Evolutionary conservation across 1,284 basidiomycete species (phyloP), one percentile per base, ranked within the genome.

Genomic region (Xerocomus nothofagi): DNA sequence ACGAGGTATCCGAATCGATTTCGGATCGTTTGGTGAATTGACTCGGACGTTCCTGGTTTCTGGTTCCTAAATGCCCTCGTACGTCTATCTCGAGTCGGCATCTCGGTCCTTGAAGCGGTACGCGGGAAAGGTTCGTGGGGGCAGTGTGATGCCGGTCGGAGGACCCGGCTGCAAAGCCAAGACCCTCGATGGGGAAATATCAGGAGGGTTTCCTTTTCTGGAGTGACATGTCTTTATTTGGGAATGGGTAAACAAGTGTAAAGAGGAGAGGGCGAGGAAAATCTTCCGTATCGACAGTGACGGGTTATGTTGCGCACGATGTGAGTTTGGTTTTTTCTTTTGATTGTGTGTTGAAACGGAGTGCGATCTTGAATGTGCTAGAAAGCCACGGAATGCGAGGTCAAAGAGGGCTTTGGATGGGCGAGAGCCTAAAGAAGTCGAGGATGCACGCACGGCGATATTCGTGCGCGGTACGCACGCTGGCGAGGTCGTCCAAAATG

Each of bases 301-400:
- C 38, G 8, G 36, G 15, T 30, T 18, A 74, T 74, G 72, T 50
- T 74, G 49, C 71, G 73, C 31, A 67, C 73, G 33, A 63, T 74
- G 73, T 73, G 56, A 57, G 71, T 63, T n/a, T 6, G 14, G 7
- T 20, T 23, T 33, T 15, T n/a, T 3, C 17, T 21, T 36, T 21
- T 1, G 26, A 10, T 2, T 3, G 27, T 40, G n/a, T 21, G 18
- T 11, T n/a, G 10, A n/a, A 5, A 39, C 15, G 7, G 1, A 14
- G 21, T 3, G 1, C 17, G 14, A 20, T 18, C 15, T 18, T 32
- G 29, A n/a, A 2, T 15, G 1, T 14, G 21, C 3, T 24, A 93
- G 93, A 71, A 98, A 98, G 78, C 93, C 96, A 27, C 93, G 91
- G 75, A 98, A 97, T 79, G 96, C 97, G 1, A 85, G 96, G 34